These are phyloP conservation scores for Pseudoturritis turrita DNA, from an alignment of 345 rosid species.

Conservation along the genomic window DNA sequence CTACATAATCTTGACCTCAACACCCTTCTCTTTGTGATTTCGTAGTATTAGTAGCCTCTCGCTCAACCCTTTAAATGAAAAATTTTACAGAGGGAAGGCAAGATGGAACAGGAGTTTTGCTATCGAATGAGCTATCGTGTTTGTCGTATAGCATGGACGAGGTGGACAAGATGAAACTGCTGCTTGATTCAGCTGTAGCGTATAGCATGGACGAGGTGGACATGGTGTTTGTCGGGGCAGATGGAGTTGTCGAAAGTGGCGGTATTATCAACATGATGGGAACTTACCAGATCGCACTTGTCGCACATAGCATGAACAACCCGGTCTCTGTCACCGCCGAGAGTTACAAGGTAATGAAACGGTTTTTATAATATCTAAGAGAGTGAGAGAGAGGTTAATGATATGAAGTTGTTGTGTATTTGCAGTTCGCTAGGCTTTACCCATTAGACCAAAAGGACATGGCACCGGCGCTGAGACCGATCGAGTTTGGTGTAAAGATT, in stretches of 20 bases:
- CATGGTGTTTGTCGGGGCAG: slow-evolving; percentile 96
- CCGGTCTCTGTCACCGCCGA: slow-evolving; percentile 95
- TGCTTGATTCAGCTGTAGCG: slow-evolving; percentile 94
- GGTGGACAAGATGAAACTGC: too few species aligned
- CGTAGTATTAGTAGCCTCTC: background rate
- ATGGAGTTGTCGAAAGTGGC: slow-evolving; percentile 96
- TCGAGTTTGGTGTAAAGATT: slow-evolving; percentile 80
- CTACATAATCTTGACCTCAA: background rate
- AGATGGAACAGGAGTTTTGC: slow-evolving; percentile 72
- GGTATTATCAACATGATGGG: slow-evolving; percentile 99
- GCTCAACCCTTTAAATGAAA: background rate
- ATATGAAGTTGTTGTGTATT: slow-evolving; percentile 3
- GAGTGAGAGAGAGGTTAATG: background rate
- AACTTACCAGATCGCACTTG: slow-evolving; percentile 81
- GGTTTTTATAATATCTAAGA: too few species aligned
- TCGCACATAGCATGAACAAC: slow-evolving; percentile 92
- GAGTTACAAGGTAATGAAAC: slow-evolving; percentile 99
- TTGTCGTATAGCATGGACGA: too few species aligned
- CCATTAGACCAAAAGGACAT: slow-evolving; percentile 93
- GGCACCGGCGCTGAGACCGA: slow-evolving; percentile 78
- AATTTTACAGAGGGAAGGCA: slow-evolving; percentile 84
- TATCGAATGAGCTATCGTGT: slow-evolving; percentile 83
- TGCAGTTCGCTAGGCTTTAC: slow-evolving; percentile 92
- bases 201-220: slow-evolving; percentile 92
- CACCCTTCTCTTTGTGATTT: background rate